These are phyloP conservation scores for Penicillium sp. DNA, from an alignment of 2,329 filamentous ascomycete genomes.

Conservation along the genomic window DNA sequence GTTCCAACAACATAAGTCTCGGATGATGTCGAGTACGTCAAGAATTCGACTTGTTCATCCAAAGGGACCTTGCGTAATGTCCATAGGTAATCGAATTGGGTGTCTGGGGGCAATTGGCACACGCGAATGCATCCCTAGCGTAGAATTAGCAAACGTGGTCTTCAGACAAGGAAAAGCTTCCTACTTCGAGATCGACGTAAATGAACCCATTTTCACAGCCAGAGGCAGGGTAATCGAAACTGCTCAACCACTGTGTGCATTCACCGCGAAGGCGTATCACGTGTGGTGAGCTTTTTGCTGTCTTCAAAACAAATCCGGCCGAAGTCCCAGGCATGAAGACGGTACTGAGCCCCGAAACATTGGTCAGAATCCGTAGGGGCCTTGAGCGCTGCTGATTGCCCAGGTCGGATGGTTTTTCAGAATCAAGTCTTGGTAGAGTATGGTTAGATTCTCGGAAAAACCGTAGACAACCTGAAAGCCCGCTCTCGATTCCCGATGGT, in stretches of 20 bases:
- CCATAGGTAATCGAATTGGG: conserved; percentile 70
- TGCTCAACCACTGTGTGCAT: conserved; percentile 64
- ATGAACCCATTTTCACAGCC: conserved; percentile 77
- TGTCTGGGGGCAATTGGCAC: conserved; percentile 62
- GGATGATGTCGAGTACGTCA: conserved; percentile 71
- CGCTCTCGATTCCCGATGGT: conserved; percentile 11
- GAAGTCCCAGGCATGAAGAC: conserved; percentile 77
- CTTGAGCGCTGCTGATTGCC: conserved; percentile 31
- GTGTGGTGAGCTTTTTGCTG: conserved; percentile 67
- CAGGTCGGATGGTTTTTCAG: conserved; percentile 42
- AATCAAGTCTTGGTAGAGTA: conserved; percentile 55
- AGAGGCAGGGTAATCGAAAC: conserved; percentile 60
- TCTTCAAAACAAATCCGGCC: conserved; percentile 76
- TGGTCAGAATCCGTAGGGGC: conserved; percentile 40
- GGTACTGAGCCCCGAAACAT: conserved; percentile 68
- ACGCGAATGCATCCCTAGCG: conserved; percentile 63
- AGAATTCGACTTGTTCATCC: conserved; percentile 61
- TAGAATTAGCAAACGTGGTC: conserved; percentile 9
- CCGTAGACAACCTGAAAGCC: conserved; percentile 45
- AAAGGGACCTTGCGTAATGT: conserved; percentile 66
- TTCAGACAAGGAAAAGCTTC: conserved; percentile 5
- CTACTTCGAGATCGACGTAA: conserved; percentile 62
- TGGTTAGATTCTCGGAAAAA: conserved; percentile 72
- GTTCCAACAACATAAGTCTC: conserved; percentile 73
- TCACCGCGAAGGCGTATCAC: conserved; percentile 66